Conservation (phyloP, 164 flowering plant genomes). For the Vitis amurensis region DNA sequence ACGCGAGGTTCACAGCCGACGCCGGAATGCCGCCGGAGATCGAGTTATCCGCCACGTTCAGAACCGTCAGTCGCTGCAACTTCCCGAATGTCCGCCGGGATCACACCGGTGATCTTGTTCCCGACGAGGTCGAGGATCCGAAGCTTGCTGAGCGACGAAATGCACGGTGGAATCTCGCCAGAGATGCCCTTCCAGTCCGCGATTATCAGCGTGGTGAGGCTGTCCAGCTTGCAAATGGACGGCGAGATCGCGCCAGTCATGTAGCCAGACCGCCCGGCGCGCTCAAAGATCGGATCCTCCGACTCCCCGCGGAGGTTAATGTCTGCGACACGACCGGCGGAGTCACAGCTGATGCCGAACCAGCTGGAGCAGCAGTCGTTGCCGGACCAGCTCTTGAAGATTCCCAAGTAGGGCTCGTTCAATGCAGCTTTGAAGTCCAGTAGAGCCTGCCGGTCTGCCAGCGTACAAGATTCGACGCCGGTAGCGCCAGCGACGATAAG, state of each 20-base stretch:
- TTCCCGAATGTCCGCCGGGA: slow-evolving; percentile 54
- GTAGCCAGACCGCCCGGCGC: slow-evolving; percentile 49
- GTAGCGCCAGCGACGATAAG: slow-evolving; percentile 10
- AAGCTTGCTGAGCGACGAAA: slow-evolving; percentile 36
- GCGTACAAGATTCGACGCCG: slow-evolving; percentile 32
- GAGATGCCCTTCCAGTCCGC: slow-evolving; percentile 70
- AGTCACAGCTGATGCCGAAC: slow-evolving; percentile 64
- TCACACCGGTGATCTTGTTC: slow-evolving; percentile 45
- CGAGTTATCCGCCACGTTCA: slow-evolving; percentile 55
- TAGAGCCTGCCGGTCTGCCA: slow-evolving; percentile 46
- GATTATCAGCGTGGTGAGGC: slow-evolving; percentile 36
- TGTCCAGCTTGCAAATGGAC: slow-evolving; percentile 40
- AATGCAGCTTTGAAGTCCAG: slow-evolving; percentile 40
- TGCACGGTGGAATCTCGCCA: slow-evolving; percentile 52
- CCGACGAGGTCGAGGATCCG: slow-evolving; percentile 53
- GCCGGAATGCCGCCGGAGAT: slow-evolving; percentile 48
- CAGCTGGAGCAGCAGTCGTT: slow-evolving; percentile 47
- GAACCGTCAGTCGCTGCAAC: slow-evolving; percentile 32
- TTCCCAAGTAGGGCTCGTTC: slow-evolving; percentile 50
- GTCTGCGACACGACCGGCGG: slow-evolving; percentile 49
- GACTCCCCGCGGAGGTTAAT: slow-evolving; percentile 64
- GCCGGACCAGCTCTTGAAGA: slow-evolving; percentile 55
- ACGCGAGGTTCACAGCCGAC: slow-evolving; percentile 31
- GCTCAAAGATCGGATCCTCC: slow-evolving; percentile 46
- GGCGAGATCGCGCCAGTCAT: slow-evolving; percentile 61